Conservation (phyloP, 73 alveolate species). For the Paramecium octaurelia region DNA sequence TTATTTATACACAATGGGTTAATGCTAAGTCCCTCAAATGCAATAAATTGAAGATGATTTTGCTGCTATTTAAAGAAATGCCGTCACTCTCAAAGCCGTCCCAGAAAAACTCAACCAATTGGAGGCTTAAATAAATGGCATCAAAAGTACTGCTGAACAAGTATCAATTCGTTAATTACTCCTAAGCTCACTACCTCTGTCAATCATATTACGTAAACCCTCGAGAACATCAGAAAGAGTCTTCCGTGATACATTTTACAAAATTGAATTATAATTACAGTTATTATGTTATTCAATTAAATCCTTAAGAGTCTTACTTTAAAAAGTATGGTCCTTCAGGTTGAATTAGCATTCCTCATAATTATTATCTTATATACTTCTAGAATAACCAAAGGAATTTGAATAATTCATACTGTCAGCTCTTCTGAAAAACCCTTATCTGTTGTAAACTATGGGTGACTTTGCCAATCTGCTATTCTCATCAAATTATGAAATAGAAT, state of each 20-base stretch:
- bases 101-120: not conserved
- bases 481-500: not conserved
- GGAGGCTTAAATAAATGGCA: not conserved
- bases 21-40: not conserved
- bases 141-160: not conserved
- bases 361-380: not conserved
- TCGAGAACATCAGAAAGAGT: not conserved
- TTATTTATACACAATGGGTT: not conserved
- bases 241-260: not conserved
- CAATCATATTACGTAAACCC: not conserved
- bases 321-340: slow-evolving; percentile 1
- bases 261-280: not conserved
- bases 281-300: not conserved
- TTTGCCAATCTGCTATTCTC: not conserved
- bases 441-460: not conserved
- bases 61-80: not conserved
- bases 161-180: not conserved
- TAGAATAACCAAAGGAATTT: slow-evolving; percentile 6
- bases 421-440: not conserved
- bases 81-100: not conserved
- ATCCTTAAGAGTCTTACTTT: slow-evolving; percentile 7
- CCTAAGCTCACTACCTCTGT: not conserved
- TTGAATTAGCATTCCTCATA: not conserved
- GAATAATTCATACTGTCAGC: not conserved
- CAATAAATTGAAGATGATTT: slow-evolving; percentile 7